Base-by-base conservation (phyloP, 495 filamentous ascomycete genomes). In the Penicillium atrosanguineum region DNA sequence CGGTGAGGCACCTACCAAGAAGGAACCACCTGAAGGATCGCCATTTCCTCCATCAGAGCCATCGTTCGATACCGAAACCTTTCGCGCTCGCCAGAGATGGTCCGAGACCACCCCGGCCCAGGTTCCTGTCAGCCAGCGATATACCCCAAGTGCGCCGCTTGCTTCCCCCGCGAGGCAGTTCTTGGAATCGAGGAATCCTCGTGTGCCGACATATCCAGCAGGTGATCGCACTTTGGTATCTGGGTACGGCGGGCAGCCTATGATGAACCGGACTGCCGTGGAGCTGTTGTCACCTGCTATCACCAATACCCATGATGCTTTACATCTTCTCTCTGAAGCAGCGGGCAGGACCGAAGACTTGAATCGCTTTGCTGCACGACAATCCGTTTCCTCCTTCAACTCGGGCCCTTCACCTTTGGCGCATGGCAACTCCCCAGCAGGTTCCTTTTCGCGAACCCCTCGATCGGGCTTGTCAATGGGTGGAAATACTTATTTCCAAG, bases 321-420 rank as follows among this genome's bases (percentile, higher is more conserved):
- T 85, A n/a, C 74, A 82, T 63, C 64, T 83, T 12, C 61, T 85
- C 20, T 81, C 81, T n/a, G 79, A 83, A 53, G 82, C 82, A 7
- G 80, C 82, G 7, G 78, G 79, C 3, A 66, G 78, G 42, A 81
- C 73, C 12, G 76, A 79, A 51, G 76, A 76, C 42, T 53, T 79
- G 43, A 76, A 78, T 45, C 69, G 71, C 11, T 70, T 68, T 45
- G 66, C 64, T 11, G 65, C 69, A 15, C 67, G 69, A 43, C 75
- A 69, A 49, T 73, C 75, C 6, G 69, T 69, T 28, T 74, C 73
- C 4, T 75, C 74, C 6, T 76, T 73, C 44, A 69, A 71, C 23
- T 76, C 74, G 7, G 69, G 71, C 9, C 71, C 72, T 46, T 75
- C 72, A 7, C 68, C 73, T 6, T 56, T 74, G 42, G 65, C 72